These are phyloP conservation scores for Rhododendron henanense DNA, from an alignment of 148 eudicot species.

Conservation along the genomic window DNA sequence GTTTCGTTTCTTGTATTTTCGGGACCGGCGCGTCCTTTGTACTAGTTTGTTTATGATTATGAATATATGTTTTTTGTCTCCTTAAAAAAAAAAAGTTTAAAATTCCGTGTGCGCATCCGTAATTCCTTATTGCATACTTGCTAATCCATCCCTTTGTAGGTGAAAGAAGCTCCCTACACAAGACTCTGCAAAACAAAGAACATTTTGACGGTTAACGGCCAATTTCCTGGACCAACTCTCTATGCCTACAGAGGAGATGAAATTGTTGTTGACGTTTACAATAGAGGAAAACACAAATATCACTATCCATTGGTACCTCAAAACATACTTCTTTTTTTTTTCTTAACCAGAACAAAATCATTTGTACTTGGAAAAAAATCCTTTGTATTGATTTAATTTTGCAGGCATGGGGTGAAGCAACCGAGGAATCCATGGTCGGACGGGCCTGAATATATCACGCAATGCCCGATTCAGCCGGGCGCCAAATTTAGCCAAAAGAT, in stretches of 20 bases:
- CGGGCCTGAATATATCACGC: slow-evolving; percentile 14
- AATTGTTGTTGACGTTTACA: slow-evolving; percentile 7
- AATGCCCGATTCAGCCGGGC: slow-evolving; percentile 10
- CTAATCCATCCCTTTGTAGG: background rate
- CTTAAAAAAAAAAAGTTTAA: too few species aligned
- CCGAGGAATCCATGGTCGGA: slow-evolving; percentile 12
- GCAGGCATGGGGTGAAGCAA: slow-evolving; percentile 4
- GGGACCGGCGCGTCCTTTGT: background rate
- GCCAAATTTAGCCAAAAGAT: slow-evolving; percentile 9
- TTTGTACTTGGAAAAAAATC: background rate
- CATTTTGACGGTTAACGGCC: slow-evolving; percentile 16
- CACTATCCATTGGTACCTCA: slow-evolving; percentile 15
- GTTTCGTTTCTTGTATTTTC: background rate
- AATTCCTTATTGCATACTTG: background rate
- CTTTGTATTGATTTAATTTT: background rate
- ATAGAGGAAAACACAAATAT: slow-evolving; percentile 7
- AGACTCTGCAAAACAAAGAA: slow-evolving; percentile 18
- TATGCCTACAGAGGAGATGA: slow-evolving; percentile 13
- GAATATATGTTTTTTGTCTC: too few species aligned
- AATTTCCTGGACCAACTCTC: slow-evolving; percentile 18
- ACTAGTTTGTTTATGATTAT: background rate
- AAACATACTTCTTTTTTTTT: background rate
- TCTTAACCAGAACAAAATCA: background rate
- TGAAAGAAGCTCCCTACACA: slow-evolving; percentile 10
- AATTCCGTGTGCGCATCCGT: background rate